A percentile compares a stretch with the other conserved stretches of the same genome.
Evolutionary conservation across 2,329 filamentous ascomycete genomes (phyloP).

Genomic region (Fusarium irregulare): DNA sequence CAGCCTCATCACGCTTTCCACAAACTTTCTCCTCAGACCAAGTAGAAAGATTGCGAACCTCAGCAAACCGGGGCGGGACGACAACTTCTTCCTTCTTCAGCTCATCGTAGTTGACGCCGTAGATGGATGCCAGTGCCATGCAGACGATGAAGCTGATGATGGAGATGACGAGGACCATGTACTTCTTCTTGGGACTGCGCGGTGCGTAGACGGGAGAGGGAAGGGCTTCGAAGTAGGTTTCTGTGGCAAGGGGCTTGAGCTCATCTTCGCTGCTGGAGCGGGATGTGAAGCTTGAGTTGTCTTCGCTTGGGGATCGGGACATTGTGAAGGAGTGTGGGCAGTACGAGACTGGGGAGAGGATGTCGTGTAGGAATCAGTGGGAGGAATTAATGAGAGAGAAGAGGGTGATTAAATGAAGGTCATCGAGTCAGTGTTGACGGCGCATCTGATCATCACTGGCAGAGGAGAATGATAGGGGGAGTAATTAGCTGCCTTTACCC

Average conservation of each 20-base stretch:
- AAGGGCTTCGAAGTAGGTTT: neutral
- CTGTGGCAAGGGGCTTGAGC: neutral
- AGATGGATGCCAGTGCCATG: neutral
- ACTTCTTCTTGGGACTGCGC: neutral
- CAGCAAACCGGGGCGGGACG: rapidly evolving
- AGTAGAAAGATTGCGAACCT: neutral
- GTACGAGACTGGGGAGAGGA: neutral
- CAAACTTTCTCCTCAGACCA: neutral
- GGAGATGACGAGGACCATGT: neutral
- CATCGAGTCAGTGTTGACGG: neutral
- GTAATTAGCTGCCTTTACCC: neutral
- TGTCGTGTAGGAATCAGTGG: too few relatives aligned
- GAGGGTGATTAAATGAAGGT: neutral
- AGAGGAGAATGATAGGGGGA: neutral
- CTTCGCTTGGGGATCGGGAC: neutral
- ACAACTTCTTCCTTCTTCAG: neutral
- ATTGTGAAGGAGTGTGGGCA: neutral
- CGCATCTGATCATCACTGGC: neutral
- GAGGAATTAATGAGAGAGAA: too few relatives aligned
- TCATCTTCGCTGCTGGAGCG: neutral
- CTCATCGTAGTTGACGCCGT: neutral
- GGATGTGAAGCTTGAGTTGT: neutral
- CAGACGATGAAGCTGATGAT: neutral
- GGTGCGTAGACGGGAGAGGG: neutral
- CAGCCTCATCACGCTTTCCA: neutral